Evolutionary conservation across 164 flowering plant genomes (phyloP).

Genomic region (Vitis rotundifolia): DNA sequence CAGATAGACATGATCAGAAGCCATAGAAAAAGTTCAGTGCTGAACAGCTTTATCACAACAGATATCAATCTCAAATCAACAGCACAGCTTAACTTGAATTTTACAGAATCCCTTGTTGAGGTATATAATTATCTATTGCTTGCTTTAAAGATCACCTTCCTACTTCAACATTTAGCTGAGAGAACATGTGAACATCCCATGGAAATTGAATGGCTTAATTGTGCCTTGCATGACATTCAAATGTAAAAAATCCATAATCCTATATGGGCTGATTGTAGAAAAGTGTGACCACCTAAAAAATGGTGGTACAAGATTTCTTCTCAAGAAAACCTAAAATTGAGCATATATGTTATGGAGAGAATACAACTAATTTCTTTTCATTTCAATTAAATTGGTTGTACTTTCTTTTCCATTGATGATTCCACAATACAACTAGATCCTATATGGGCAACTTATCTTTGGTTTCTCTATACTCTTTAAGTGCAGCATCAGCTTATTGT

Average conservation of each 20-base stretch:
- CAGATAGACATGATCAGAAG: slow-evolving; percentile 46
- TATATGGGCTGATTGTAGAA: not conserved
- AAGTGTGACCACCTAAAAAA: not conserved
- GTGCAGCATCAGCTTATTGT: not conserved
- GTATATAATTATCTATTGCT: slow-evolving; percentile 30
- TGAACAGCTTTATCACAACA: slow-evolving; percentile 44
- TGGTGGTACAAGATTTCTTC: too few species aligned
- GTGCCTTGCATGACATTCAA: not conserved
- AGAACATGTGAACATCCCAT: not conserved
- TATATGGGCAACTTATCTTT: too few species aligned
- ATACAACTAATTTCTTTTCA: too few species aligned
- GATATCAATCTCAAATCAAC: slow-evolving; percentile 57
- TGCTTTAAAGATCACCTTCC: slow-evolving; percentile 3
- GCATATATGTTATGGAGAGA: too few species aligned
- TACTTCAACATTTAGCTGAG: not conserved
- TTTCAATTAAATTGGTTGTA: too few species aligned
- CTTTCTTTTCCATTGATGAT: too few species aligned
- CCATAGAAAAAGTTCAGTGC: slow-evolving; percentile 38
- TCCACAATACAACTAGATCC: too few species aligned
- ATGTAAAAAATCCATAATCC: not conserved
- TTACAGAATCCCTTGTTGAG: slow-evolving; percentile 84
- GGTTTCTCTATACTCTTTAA: too few species aligned
- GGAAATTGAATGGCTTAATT: not conserved
- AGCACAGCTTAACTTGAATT: slow-evolving; percentile 68
- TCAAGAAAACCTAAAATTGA: too few species aligned